Conservation (phyloP, 1,284 basidiomycete genomes). For the Ceratobasidium sp. region DNA sequence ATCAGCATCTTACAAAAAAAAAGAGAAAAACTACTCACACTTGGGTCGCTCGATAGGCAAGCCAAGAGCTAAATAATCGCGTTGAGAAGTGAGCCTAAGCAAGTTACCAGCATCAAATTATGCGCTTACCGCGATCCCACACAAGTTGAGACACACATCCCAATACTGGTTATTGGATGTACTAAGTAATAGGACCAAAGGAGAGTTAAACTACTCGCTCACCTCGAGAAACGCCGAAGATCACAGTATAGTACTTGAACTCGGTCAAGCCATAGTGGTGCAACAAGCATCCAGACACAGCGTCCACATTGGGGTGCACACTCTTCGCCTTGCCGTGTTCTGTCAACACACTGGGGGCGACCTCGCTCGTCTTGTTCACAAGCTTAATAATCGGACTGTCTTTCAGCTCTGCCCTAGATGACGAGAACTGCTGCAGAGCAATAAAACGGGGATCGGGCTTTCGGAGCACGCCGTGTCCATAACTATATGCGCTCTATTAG, state of each 20-base stretch:
- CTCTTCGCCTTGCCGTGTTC: slow-evolving; percentile 94
- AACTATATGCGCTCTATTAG: slow-evolving; percentile 62
- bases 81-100: slow-evolving; percentile 45
- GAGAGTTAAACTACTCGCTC: slow-evolving; percentile 48
- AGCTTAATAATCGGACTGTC: slow-evolving; percentile 83
- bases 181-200: background rate
- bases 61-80: slow-evolving; percentile 77
- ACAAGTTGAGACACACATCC: slow-evolving; percentile 85
- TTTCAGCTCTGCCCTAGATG: slow-evolving; percentile 76
- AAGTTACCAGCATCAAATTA: slow-evolving; percentile 7
- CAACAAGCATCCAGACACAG: slow-evolving; percentile 88
- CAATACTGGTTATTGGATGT: slow-evolving; percentile 65
- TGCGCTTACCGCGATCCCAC: slow-evolving; percentile 78
- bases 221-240: slow-evolving; percentile 93
- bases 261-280: slow-evolving; percentile 92
- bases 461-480: slow-evolving; percentile 91
- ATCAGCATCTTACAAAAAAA: background rate
- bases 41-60: slow-evolving; percentile 86
- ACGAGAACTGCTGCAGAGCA: slow-evolving; percentile 85
- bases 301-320: slow-evolving; percentile 90
- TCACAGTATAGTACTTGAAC: slow-evolving; percentile 95
- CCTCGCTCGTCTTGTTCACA: slow-evolving; percentile 88
- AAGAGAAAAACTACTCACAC: slow-evolving; percentile 67
- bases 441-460: slow-evolving; percentile 92
- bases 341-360: slow-evolving; percentile 91